These are phyloP conservation scores for Agrocybe pediades DNA, from an alignment of 768 basidiomycete species.

Conservation along the genomic window DNA sequence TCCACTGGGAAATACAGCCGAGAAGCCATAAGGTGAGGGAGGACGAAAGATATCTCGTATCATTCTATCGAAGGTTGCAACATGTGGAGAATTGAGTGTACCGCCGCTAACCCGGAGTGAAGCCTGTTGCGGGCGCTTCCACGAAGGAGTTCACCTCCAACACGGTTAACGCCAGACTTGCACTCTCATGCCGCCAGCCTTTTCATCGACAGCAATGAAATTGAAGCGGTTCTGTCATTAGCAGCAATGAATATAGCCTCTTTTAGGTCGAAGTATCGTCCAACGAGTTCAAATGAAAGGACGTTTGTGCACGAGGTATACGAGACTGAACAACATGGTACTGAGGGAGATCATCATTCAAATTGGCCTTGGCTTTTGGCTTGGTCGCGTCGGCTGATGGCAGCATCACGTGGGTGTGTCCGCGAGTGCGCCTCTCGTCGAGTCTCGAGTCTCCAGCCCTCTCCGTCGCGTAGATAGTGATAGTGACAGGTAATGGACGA, in stretches of 20 bases:
- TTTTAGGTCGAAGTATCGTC: too few relatives aligned
- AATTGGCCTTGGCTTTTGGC: not conserved
- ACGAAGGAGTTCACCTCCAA: too few relatives aligned
- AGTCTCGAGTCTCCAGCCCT: too few relatives aligned
- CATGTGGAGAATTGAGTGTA: not conserved
- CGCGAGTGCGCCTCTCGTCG: too few relatives aligned
- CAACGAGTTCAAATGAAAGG: not conserved
- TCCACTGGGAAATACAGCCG: not conserved
- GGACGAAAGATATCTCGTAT: not conserved
- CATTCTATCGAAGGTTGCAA: not conserved
- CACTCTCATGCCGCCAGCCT: too few relatives aligned
- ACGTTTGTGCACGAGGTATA: not conserved
- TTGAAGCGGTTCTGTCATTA: too few relatives aligned
- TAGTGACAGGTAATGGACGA: too few relatives aligned
- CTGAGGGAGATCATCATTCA: not conserved
- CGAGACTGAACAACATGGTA: not conserved
- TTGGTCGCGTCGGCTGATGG: not conserved
- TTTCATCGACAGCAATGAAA: too few relatives aligned
- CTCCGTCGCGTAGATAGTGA: too few relatives aligned
- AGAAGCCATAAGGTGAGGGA: not conserved
- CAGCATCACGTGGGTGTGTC: not conserved
- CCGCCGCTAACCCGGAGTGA: not conserved
- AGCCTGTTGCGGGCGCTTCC: too few relatives aligned
- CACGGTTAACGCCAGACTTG: too few relatives aligned
- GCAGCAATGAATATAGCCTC: too few relatives aligned